Evolutionary conservation across 2,329 filamentous ascomycete genomes (phyloP).

Genomic region (Fonsecaea multimorphosa): DNA sequence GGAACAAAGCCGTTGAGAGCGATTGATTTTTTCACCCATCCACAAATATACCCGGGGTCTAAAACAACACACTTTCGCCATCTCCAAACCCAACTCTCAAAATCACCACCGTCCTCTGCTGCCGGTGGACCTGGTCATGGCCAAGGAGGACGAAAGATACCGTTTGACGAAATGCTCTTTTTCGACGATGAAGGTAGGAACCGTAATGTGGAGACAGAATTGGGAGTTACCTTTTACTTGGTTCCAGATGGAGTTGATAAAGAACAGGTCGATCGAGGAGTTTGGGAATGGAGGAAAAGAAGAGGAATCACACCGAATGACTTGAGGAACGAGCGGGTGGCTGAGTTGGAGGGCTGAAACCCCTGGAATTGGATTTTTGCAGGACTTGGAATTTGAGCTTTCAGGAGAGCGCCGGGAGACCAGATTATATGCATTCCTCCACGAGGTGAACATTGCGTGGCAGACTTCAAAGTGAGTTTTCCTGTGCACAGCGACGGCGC

Average conservation of each 20-base stretch:
- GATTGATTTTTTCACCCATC: slow-evolving; percentile 61
- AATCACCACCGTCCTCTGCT: background rate
- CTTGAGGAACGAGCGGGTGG: slow-evolving; percentile 3
- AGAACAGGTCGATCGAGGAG: slow-evolving; percentile 77
- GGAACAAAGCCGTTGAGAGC: slow-evolving; percentile 63
- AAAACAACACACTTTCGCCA: slow-evolving; percentile 86
- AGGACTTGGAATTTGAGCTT: background rate
- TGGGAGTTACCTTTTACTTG: slow-evolving; percentile 85
- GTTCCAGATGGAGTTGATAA: slow-evolving; percentile 79
- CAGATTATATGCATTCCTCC: background rate
- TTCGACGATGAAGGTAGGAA: slow-evolving; percentile 94
- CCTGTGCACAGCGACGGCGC: background rate
- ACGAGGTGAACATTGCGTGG: background rate
- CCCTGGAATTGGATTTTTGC: background rate
- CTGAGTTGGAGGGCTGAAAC: slow-evolving; percentile 10
- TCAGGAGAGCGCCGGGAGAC: background rate
- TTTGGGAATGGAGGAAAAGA: slow-evolving; percentile 79
- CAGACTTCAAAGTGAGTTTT: background rate
- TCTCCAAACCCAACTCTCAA: slow-evolving; percentile 62
- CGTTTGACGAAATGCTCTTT: slow-evolving; percentile 87
- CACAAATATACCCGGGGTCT: slow-evolving; percentile 72
- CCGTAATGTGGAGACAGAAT: slow-evolving; percentile 71
- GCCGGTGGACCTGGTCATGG: background rate
- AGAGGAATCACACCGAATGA: slow-evolving; percentile 56
- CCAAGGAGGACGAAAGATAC: slow-evolving; percentile 56